Evolutionary conservation across 2,329 filamentous ascomycete genomes (phyloP).

Genomic region (Trichoderma breve): DNA sequence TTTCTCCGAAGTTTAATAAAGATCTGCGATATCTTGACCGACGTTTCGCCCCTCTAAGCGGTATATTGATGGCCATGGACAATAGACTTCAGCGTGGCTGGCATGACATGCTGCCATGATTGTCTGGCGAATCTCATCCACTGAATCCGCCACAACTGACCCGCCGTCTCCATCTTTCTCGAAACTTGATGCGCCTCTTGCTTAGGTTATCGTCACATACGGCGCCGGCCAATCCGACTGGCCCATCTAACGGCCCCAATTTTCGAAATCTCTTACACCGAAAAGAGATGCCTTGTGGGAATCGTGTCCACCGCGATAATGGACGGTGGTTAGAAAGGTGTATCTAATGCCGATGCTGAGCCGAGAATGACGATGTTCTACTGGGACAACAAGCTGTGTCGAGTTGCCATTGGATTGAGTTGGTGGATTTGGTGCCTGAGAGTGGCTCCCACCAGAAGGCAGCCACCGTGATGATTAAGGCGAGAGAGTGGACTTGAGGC

Average conservation of each 20-base stretch:
- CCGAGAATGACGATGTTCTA: neutral
- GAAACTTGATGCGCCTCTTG: neutral
- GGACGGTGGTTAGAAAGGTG: neutral
- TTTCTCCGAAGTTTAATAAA: neutral
- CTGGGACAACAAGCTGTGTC: neutral
- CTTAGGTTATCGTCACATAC: neutral
- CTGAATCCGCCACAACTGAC: slow-evolving; percentile 2
- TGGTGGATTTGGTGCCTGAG: neutral
- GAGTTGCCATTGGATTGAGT: neutral
- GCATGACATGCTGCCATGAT: neutral
- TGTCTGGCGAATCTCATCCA: slow-evolving; percentile 3
- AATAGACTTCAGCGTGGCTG: neutral
- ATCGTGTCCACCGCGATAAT: neutral
- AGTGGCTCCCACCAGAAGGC: neutral
- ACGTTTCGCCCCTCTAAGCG: neutral
- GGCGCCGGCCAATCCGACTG: slow-evolving; percentile 16
- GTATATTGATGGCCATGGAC: neutral
- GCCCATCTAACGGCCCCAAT: neutral
- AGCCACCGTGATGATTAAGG: neutral
- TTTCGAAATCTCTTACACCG: slow-evolving; percentile 13
- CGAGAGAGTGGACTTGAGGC: neutral
- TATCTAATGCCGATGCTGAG: neutral
- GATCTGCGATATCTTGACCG: slow-evolving; percentile 8
- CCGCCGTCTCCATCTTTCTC: slow-evolving; percentile 4
- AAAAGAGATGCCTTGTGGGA: neutral